These are phyloP conservation scores for Fusarium albidum DNA, from an alignment of 2,329 filamentous ascomycete species.

Conservation along the genomic window DNA sequence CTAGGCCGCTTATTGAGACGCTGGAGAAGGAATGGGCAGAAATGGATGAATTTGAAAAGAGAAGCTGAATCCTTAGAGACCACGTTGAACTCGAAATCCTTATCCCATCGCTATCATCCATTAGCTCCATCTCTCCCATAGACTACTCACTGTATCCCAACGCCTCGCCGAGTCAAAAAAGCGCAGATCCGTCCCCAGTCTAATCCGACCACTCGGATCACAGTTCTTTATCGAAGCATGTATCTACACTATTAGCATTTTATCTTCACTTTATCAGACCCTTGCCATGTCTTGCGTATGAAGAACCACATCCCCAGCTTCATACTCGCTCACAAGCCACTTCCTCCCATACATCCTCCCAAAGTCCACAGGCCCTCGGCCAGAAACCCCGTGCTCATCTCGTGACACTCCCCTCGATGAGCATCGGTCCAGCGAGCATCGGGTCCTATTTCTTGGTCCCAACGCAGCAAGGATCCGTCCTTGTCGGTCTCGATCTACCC, in stretches of 20 bases:
- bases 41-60: constrained; percentile 8
- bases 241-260: constrained; percentile 50
- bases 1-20: not conserved
- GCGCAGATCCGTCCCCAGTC: constrained; percentile 63
- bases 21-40: constrained; percentile 10
- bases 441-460: too few species aligned
- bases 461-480: too few species aligned
- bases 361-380: constrained; percentile 57
- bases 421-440: too few species aligned
- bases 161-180: constrained; percentile 61
- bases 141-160: constrained; percentile 55
- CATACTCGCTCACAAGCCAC: constrained; percentile 51
- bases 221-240: constrained; percentile 66
- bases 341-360: constrained; percentile 38
- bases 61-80: constrained; percentile 18
- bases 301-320: constrained; percentile 53
- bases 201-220: constrained; percentile 59
- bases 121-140: not conserved
- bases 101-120: constrained; percentile 28
- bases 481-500: too few species aligned
- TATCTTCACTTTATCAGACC: not conserved
- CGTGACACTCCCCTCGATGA: too few species aligned
- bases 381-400: constrained; percentile 63
- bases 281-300: constrained; percentile 47
- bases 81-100: constrained; percentile 27